phyloP scores from a whole-genome alignment of 257 asterid species.

The Solanum arcanum region DNA sequence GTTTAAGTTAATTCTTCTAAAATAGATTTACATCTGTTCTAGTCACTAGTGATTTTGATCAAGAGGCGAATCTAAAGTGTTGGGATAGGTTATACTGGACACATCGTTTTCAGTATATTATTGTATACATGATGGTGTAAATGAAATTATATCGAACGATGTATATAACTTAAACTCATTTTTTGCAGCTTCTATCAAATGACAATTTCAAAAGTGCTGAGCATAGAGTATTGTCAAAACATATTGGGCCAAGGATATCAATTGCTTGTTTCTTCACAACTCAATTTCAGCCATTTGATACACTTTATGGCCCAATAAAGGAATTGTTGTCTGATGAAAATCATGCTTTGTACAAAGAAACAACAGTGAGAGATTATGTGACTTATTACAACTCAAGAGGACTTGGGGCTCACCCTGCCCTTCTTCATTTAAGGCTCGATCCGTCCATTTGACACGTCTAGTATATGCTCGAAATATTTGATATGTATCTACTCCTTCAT shows the following conservation, averaged over 20 bases:
- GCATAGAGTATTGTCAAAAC: slow-evolving; percentile 51
- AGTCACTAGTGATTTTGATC: not conserved
- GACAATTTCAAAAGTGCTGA: slow-evolving; percentile 9
- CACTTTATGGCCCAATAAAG: slow-evolving; percentile 41
- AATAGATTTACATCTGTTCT: not conserved
- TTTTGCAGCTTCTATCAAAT: slow-evolving; percentile 4
- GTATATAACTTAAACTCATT: not conserved
- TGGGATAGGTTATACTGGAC: not conserved
- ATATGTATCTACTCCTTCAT: not conserved
- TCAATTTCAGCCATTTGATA: slow-evolving; percentile 24
- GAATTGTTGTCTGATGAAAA: slow-evolving; percentile 29
- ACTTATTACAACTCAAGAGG: not conserved
- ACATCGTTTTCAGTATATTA: not conserved
- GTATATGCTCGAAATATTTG: not conserved
- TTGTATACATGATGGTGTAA: not conserved
- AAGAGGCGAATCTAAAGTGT: not conserved
- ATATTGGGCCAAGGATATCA: slow-evolving; percentile 43
- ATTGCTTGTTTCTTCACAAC: slow-evolving; percentile 56
- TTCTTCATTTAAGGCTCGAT: not conserved
- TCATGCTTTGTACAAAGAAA: slow-evolving; percentile 39
- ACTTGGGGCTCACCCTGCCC: not conserved
- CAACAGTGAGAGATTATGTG: not conserved
- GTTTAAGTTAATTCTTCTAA: not conserved
- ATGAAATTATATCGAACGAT: no score
- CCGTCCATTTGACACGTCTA: not conserved